phyloP scores from a whole-genome alignment of 768 basidiomycete species.

The Melanogaster broomeanus region DNA sequence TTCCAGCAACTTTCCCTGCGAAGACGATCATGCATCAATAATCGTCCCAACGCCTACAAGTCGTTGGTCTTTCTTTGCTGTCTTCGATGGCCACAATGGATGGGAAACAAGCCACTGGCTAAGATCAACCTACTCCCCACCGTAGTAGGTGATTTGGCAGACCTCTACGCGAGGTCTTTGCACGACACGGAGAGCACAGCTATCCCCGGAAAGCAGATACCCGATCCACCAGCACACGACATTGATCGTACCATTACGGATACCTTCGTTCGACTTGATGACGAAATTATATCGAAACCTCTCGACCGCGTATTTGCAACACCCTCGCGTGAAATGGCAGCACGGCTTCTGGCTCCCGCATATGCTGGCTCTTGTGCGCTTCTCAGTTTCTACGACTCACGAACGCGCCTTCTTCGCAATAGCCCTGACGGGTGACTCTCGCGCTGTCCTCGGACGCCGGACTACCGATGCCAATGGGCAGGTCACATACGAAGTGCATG shows the following conservation, averaged over 20 bases:
- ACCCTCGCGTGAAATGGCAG: slow-evolving; percentile 27
- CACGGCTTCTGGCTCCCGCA: slow-evolving; percentile 34
- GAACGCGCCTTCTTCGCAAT: slow-evolving; percentile 40
- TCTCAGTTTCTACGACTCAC: slow-evolving; percentile 45
- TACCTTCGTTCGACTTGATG: slow-evolving; percentile 42
- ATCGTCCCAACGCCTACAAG: slow-evolving; percentile 22
- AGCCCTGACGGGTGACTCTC: slow-evolving; percentile 48
- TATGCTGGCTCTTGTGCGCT: slow-evolving; percentile 46
- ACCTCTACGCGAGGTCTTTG: slow-evolving; percentile 21
- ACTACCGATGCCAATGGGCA: slow-evolving; percentile 23
- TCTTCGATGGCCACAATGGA: slow-evolving; percentile 37
- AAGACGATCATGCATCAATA: slow-evolving; percentile 26
- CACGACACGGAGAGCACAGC: slow-evolving; percentile 24
- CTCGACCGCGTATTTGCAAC: slow-evolving; percentile 28
- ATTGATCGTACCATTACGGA: slow-evolving; percentile 38
- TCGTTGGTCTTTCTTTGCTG: slow-evolving; percentile 35
- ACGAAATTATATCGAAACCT: slow-evolving; percentile 40
- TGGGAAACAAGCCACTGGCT: slow-evolving; percentile 36
- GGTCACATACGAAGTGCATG: slow-evolving; percentile 38
- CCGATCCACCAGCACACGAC: slow-evolving; percentile 21
- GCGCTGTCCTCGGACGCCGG: slow-evolving; percentile 49
- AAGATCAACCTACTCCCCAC: slow-evolving; percentile 31
- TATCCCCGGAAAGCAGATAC: neutral
- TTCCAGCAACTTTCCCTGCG: slow-evolving; percentile 25
- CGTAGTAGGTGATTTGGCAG: slow-evolving; percentile 23